Conservation (phyloP, 2,329 filamentous ascomycete genomes). For the Exophiala alcalophila region DNA sequence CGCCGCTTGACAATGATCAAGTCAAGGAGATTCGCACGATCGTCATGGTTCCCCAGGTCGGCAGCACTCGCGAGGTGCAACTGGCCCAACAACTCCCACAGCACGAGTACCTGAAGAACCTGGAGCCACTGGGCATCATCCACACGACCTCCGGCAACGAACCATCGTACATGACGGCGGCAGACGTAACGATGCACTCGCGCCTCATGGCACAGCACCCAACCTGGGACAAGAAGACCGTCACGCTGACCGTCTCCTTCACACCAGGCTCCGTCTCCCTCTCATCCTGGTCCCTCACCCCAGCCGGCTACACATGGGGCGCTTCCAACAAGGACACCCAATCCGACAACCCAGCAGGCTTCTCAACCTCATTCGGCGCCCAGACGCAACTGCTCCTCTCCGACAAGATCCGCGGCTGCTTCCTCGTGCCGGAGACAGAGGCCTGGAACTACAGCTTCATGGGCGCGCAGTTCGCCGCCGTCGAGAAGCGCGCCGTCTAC, state of each 20-base stretch:
- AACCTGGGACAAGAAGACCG: slow-evolving; percentile 82
- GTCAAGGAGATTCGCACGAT: slow-evolving; percentile 97
- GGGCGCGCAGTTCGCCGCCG: slow-evolving; percentile 78
- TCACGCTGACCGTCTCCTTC: slow-evolving; percentile 94
- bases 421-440: slow-evolving; percentile 85
- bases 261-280: slow-evolving; percentile 95
- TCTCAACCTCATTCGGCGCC: slow-evolving; percentile 86
- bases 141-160: slow-evolving; percentile 95
- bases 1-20: slow-evolving; percentile 89
- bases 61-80: slow-evolving; percentile 86
- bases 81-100: slow-evolving; percentile 85
- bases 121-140: slow-evolving; percentile 92
- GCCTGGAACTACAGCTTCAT: slow-evolving; percentile 99
- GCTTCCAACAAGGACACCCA: slow-evolving; percentile 90
- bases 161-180: slow-evolving; percentile 90
- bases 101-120: slow-evolving; percentile 79
- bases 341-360: slow-evolving; percentile 91
- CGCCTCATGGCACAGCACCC: slow-evolving; percentile 80
- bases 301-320: slow-evolving; percentile 93
- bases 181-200: slow-evolving; percentile 91
- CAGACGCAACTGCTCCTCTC: slow-evolving; percentile 92
- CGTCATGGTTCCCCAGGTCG: slow-evolving; percentile 96
- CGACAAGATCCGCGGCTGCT: slow-evolving; percentile 91
- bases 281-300: slow-evolving; percentile 88
- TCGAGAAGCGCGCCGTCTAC: slow-evolving; percentile 87